A percentile compares a stretch with the other conserved stretches of the same genome.
phyloP scores from a whole-genome alignment of 73 alveolate species.

The Paramecium sonneborni region DNA sequence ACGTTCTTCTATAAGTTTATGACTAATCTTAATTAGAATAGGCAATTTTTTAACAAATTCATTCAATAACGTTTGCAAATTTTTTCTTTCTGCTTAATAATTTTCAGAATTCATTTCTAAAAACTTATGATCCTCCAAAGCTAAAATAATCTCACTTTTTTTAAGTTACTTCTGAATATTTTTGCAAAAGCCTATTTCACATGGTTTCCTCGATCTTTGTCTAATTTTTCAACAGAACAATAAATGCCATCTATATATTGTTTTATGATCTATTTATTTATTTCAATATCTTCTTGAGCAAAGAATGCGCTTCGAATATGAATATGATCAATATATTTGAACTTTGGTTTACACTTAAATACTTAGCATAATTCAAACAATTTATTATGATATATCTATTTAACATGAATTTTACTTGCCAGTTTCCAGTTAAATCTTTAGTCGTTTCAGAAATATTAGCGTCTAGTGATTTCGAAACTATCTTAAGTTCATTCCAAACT shows the following conservation, averaged over 20 bases:
- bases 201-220: conserved; percentile 48
- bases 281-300: conserved; percentile 64
- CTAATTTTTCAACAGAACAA: conserved; percentile 51
- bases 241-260: conserved; percentile 52
- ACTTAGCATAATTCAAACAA: not conserved
- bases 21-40: conserved; percentile 45
- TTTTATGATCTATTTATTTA: conserved; percentile 44
- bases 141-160: not conserved
- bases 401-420: no score
- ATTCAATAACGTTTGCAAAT: conserved; percentile 1
- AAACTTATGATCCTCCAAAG: conserved; percentile 13
- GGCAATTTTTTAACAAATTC: conserved; percentile 57
- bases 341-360: conserved; percentile 26
- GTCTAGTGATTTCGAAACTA: conserved; percentile 3
- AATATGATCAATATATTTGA: conserved; percentile 49
- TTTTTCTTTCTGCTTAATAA: conserved; percentile 1
- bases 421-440: conserved; percentile 28
- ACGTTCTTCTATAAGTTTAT: conserved; percentile 30
- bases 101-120: conserved; percentile 52
- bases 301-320: conserved; percentile 65
- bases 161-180: conserved; percentile 26
- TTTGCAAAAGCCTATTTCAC: conserved; percentile 40
- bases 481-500: conserved; percentile 43
- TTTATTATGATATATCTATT: no score
- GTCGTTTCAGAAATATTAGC: conserved; percentile 46